Base-by-base conservation (phyloP, 495 filamentous ascomycete species). In the Parathielavia appendiculata region DNA sequence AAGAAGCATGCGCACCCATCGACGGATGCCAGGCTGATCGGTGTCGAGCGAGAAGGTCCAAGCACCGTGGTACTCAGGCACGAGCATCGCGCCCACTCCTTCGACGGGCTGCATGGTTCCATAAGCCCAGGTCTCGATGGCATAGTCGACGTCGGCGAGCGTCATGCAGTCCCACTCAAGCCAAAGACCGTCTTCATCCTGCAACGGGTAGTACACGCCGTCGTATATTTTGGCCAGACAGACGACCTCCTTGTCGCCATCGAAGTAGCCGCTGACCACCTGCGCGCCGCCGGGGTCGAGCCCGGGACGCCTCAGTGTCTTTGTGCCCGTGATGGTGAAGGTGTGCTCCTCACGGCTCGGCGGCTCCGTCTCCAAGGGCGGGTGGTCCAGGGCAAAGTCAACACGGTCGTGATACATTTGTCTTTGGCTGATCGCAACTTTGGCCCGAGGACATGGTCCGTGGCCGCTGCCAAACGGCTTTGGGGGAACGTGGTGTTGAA, bases 1-100 rank as follows among this genome's bases (percentile, higher is more conserved):
- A 43, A 54, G 51, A 39, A 54, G 22, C 51, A 54, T 54, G 51
- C 51, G 51, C 2, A 54, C 51, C 51, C 51, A 54, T 14, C 51
- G 38, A 14, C 7, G 51, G 39, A n/a, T 38, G 16, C 51, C 38
- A 39, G 51, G 38, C 12, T 32, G 38, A 12, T 44, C 6, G 23
- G 51, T 54, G 26, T 0, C 23, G 5, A 54, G 1, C 1, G 51
- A 1, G 39, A 54, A 54, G 1, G 51, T 54, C 51, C 51, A 54
- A n/a, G 39, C 26, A 22, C 51, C 51, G 14, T 20, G 20, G 38
- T 45, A 54, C 5, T 13, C n/a, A 7, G 51, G 51, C 16, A 44
- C 40, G n/a, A 54, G 26, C 39, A 44, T 54, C 9, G 0, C 23
- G 0, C 16, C 51, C 0, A 54, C 51, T 4, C 2, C 16, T 13